Percentiles rank a stretch among this genome's conserved stretches.
Evolutionary conservation across 176 grass and related monocot species (phyloP).

Genomic region (Microstegium vimineum): DNA sequence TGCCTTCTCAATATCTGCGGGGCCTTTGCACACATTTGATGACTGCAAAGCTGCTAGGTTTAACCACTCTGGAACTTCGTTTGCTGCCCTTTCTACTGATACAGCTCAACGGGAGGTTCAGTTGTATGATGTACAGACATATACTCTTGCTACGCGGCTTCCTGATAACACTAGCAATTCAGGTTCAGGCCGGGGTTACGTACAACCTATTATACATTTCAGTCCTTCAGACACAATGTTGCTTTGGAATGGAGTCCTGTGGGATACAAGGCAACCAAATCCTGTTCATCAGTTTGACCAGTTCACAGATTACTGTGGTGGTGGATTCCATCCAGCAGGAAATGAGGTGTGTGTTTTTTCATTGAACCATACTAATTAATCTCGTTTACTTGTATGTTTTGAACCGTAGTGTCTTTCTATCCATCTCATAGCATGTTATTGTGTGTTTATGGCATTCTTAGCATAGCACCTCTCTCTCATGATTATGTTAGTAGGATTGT

Average conservation of each 20-base stretch:
- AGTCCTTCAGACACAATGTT: conserved; percentile 80
- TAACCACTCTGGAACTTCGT: conserved; percentile 63
- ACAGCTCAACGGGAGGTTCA: conserved; percentile 48
- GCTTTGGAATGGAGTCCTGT: conserved; percentile 90
- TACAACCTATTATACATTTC: conserved; percentile 93
- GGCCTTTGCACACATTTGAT: conserved; percentile 82
- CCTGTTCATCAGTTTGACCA: conserved; percentile 87
- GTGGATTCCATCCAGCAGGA: conserved; percentile 95
- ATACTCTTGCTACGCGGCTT: conserved; percentile 48
- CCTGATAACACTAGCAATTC: conserved; percentile 55
- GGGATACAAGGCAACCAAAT: conserved; percentile 62
- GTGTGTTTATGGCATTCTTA: not conserved
- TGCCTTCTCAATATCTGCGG: conserved; percentile 49
- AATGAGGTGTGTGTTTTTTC: conserved; percentile 57
- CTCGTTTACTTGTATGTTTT: not conserved
- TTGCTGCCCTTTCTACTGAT: conserved; percentile 76
- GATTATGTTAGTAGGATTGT: not conserved
- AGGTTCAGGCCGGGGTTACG: conserved; percentile 46
- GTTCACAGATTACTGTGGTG: conserved; percentile 93
- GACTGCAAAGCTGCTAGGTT: conserved; percentile 83
- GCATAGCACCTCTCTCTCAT: not conserved
- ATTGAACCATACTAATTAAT: not conserved
- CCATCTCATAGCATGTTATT: not conserved
- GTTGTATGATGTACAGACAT: conserved; percentile 84
- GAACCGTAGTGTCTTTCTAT: not conserved